Base-by-base conservation (phyloP, 352 stramenopile species). In the Globisporangium barbulae region DNA sequence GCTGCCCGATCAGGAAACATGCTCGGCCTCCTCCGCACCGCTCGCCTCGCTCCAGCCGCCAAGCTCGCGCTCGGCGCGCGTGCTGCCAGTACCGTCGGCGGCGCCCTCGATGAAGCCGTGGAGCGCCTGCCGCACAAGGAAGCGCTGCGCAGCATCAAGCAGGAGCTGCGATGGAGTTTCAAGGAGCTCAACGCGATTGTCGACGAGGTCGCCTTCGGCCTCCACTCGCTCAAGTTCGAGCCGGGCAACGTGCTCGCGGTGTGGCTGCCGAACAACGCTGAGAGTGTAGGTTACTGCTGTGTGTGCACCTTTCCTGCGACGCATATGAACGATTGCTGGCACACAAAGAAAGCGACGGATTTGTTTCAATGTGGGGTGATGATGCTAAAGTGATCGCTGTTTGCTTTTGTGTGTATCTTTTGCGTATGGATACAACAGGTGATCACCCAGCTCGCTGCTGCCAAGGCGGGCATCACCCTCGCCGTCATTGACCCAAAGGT, bases 131-230 rank as follows among this genome's bases (percentile, higher is more conserved):
- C 88, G 60, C 88, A 96, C 73, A 93, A 92, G 74, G 88, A 96
- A 61, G 88, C 85, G 60, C 76, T 96, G 65, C 88, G 82, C 60
- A 89, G 75, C 68, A 74, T 94, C 58, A 85, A 88, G 70, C 83
- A 93, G 73, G 88, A 94, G 65, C 70, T 94, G 52, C 88, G 85
- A 58, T 93, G 81, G 79, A 94, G 84, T 63, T 96, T 88, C 75
- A 76, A 90, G 72, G 85, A 96, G 68, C 82, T 96, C n/a, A 74
- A 85, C 53, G 67, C 72, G 30, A 71, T 70, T 25, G 88, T 94
- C 55, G 77, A 91, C 68, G 83, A 96, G 59, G 55, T 94, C 42
- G 83, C 85, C 55, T 85, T 90, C 70, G 85, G 88, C 17, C 82
- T 96, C 59, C 60, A 88, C 59, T 81, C 83, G 64, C 73, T 94